Base-by-base conservation (phyloP, 805 yeast species). In the Candida xiaguanensis region DNA sequence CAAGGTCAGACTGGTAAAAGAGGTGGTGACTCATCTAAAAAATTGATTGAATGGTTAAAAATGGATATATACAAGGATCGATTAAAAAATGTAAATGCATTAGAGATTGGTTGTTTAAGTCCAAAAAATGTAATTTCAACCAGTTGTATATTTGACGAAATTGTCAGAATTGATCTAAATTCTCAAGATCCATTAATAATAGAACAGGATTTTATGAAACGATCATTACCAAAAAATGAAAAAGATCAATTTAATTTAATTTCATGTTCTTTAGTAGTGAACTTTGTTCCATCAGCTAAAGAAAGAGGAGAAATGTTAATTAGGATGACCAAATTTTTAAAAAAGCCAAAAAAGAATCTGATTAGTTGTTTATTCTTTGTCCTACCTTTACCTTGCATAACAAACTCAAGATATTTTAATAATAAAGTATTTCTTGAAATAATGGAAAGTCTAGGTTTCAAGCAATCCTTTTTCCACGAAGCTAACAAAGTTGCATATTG, bases 1-100 rank as follows among this genome's bases (percentile, higher is more conserved):
- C 77, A 79, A 36, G 99, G 99, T 0, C 99, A 91, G 52, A 76
- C 78, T 42, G 56, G 60, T 0, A 71, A 72, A 34, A 59, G 98
- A 45, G 98, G 99, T 0, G 95, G 96, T 1, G 99, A 91, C 55
- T 87, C 96, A 0, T 88, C 96, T 2, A 85, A 82, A 48, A 69
- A 80, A 51, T 63, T 91, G 32, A 72, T 87, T n/a, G 75, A 79
- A 40, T 87, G 95, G 90, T 59, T 87, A 4, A 63, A 66, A 16
- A 72, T 68, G 11, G 40, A 43, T 3, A 35, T 19, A 24, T 45
- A 51, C 29, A 31, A 26, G 2, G 34, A 31, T 7, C 38, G 36
- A 19, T 22, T 28, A 2, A 32, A n/a, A 18, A 36, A 28, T 14
- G 16, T 54, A 4, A 50, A 31, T 15, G 84, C 95, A 0, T 65